A percentile compares a stretch with the other conserved stretches of the same genome.
Evolutionary conservation across 1,284 basidiomycete genomes (phyloP).

Genomic region (Nidula niveotomentosa): DNA sequence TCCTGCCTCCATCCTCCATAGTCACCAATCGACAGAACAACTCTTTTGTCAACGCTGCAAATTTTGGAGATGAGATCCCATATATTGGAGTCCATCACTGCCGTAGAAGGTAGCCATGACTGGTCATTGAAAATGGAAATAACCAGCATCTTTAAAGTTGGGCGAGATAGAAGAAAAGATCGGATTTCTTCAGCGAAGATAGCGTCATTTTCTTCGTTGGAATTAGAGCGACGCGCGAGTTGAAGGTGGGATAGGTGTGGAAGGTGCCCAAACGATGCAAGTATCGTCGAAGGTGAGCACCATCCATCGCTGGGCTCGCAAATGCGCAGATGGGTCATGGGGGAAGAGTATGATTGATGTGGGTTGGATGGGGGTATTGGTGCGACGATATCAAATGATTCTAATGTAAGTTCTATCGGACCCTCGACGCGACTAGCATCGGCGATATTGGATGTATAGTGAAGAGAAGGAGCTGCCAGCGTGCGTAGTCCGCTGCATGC

Average conservation of each 20-base stretch:
- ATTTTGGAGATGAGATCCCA: slow-evolving; percentile 23
- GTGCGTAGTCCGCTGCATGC: slow-evolving; percentile 25
- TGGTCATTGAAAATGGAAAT: slow-evolving; percentile 28
- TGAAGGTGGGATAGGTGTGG: slow-evolving; percentile 39
- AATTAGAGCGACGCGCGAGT: slow-evolving; percentile 35
- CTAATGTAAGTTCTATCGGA: slow-evolving; percentile 21
- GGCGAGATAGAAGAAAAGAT: slow-evolving; percentile 23
- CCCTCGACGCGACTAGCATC: slow-evolving; percentile 8
- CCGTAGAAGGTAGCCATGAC: slow-evolving; percentile 12
- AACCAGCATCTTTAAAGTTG: slow-evolving; percentile 30
- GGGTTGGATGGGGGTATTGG: slow-evolving; percentile 1
- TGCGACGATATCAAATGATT: slow-evolving; percentile 20
- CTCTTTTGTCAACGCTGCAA: slow-evolving; percentile 20
- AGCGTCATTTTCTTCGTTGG: slow-evolving; percentile 40
- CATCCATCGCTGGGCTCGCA: slow-evolving; percentile 36
- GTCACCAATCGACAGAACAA: slow-evolving; percentile 22
- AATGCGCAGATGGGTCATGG: slow-evolving; percentile 36
- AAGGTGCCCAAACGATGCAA: slow-evolving; percentile 29
- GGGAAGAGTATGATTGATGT: slow-evolving; percentile 9
- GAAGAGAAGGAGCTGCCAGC: slow-evolving; percentile 22
- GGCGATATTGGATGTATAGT: slow-evolving; percentile 15
- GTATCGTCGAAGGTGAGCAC: slow-evolving; percentile 31
- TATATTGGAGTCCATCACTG: slow-evolving; percentile 23
- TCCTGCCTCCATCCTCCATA: slow-evolving; percentile 25
- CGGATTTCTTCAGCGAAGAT: slow-evolving; percentile 34